Evolutionary conservation across 129 eudicot genomes (phyloP).

Genomic region (Centaurea solstitialis): DNA sequence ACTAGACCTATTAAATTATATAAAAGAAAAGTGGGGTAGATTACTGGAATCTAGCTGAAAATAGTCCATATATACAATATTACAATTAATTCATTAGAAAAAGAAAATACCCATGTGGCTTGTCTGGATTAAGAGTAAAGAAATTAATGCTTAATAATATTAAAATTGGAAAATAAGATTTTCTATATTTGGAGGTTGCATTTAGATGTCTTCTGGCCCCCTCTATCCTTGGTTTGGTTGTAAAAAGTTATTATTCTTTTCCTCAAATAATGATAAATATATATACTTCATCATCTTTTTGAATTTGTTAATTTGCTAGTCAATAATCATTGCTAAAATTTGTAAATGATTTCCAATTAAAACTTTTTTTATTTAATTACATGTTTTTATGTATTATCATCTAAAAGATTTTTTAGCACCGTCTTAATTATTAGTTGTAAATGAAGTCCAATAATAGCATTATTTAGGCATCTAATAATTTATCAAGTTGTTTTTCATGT

Average conservation of each 20-base stretch:
- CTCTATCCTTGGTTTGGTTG: background rate
- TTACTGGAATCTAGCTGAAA: constrained; percentile 23
- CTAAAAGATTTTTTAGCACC: background rate
- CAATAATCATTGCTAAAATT: no score
- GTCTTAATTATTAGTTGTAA: background rate
- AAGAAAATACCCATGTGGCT: constrained; percentile 25
- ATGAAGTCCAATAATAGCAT: background rate
- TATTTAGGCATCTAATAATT: background rate
- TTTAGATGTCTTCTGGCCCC: constrained; percentile 33
- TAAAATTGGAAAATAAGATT: constrained; percentile 15
- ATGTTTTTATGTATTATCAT: background rate
- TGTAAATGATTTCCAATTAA: background rate
- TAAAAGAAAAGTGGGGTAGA: constrained; percentile 13
- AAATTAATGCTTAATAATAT: background rate
- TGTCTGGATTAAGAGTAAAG: constrained; percentile 31
- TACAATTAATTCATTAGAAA: background rate
- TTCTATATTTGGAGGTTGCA: constrained; percentile 24
- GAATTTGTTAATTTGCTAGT: background rate
- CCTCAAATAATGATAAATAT: background rate
- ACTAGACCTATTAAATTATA: background rate
- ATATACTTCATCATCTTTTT: background rate
- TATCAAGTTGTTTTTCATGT: no score
- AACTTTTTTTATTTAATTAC: no score
- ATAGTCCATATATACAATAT: background rate
- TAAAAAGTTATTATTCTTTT: background rate